Percentiles rank a stretch among this genome's conserved stretches.
Evolutionary conservation across 352 stramenopile genomes (phyloP).

Genomic region (Phytophthora brassicae): DNA sequence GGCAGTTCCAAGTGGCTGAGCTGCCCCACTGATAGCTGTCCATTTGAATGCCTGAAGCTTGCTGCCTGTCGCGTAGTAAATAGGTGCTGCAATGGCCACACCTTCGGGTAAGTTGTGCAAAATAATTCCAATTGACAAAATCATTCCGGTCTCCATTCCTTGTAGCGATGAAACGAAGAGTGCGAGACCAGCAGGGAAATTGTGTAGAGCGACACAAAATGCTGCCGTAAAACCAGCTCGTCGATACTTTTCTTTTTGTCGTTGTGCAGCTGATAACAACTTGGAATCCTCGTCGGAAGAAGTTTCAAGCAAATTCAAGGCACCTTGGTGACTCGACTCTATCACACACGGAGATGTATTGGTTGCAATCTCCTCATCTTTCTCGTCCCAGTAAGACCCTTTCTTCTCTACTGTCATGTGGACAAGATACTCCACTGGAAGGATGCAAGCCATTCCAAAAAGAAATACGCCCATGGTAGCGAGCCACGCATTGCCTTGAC

Average conservation of each 20-base stretch:
- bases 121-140: conserved; percentile 94
- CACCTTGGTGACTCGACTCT: conserved; percentile 4
- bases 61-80: conserved; percentile 96
- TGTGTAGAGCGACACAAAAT: conserved; percentile 85
- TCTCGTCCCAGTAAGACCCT: conserved; percentile 26
- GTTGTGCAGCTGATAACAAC: conserved; percentile 5
- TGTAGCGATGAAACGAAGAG: conserved; percentile 93
- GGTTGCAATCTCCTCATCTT: conserved; percentile 9
- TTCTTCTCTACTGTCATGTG: conserved; percentile 30
- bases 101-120: conserved; percentile 98
- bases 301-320: conserved; percentile 26
- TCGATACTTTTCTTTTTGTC: conserved; percentile 54
- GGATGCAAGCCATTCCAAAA: conserved; percentile 60
- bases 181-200: conserved; percentile 96
- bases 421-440: conserved; percentile 56
- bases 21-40: conserved; percentile 87
- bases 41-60: conserved; percentile 92
- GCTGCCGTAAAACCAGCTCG: conserved; percentile 90
- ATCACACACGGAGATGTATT: conserved; percentile 22
- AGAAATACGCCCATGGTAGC: conserved; percentile 56
- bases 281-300: conserved; percentile 15
- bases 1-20: conserved; percentile 89
- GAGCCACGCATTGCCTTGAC: conserved; percentile 62
- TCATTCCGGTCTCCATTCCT: conserved; percentile 86
- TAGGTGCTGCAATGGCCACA: conserved; percentile 92